These are phyloP conservation scores for Salvia rosmarinus DNA, from an alignment of 257 asterid genomes.

Conservation along the genomic window DNA sequence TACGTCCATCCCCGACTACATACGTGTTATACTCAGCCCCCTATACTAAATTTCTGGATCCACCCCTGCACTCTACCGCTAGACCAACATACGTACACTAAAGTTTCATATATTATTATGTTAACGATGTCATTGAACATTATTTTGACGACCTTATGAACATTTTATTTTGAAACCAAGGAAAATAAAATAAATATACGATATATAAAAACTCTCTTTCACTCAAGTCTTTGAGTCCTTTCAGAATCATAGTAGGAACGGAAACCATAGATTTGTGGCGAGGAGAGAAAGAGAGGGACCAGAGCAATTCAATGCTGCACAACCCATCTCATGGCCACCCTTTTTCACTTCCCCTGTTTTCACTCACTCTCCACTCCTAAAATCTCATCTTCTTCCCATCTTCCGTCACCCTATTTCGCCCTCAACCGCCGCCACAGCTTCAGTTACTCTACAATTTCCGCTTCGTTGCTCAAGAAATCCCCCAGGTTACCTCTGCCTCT, in stretches of 20 bases:
- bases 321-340: conserved; percentile 51
- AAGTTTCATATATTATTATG: too few species aligned
- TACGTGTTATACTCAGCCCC: too few species aligned
- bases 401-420: conserved; percentile 30
- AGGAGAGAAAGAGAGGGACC: conserved; percentile 1
- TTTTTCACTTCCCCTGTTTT: conserved; percentile 40
- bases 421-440: conserved; percentile 27
- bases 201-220: too few species aligned
- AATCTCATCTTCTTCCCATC: conserved; percentile 35
- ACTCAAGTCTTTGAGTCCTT: too few species aligned
- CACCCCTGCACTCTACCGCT: too few species aligned
- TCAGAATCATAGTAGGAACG: not conserved
- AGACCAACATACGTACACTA: too few species aligned
- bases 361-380: conserved; percentile 42
- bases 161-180: too few species aligned
- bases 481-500: conserved; percentile 52
- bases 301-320: conserved; percentile 41
- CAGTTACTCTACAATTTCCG: conserved; percentile 33
- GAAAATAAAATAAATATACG: too few species aligned
- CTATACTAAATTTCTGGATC: too few species aligned
- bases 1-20: too few species aligned
- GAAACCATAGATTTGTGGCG: conserved; percentile 33
- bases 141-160: too few species aligned
- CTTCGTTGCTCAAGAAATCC: conserved; percentile 45
- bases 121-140: too few species aligned